These are phyloP conservation scores for Paulinella micropora DNA, from an alignment of 78 protist genomes.

Conservation along the genomic window DNA sequence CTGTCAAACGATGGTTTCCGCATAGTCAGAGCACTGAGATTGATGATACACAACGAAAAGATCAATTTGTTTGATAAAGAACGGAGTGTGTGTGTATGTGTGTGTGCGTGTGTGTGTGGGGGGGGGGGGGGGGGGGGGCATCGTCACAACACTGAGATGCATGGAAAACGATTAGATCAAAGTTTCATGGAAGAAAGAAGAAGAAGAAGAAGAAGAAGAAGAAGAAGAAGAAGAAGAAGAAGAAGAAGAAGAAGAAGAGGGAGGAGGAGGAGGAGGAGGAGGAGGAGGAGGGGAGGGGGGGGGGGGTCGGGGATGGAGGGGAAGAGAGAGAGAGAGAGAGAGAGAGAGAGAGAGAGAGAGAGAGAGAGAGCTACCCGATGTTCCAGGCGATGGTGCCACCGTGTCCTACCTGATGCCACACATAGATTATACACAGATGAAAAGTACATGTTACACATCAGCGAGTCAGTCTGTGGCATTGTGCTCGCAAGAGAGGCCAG, in stretches of 20 bases:
- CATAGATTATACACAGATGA: no score
- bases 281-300: not conserved
- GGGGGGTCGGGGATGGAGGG: not conserved
- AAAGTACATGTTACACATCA: no score
- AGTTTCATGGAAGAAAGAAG: not conserved
- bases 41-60: no score
- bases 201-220: not conserved
- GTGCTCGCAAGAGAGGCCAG: not conserved
- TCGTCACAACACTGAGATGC: not conserved
- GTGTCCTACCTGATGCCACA: no score
- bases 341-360: not conserved
- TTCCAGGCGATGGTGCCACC: no score
- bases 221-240: not conserved
- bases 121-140: not conserved
- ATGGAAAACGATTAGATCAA: not conserved
- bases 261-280: not conserved
- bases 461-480: no score
- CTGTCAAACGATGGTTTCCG: no score
- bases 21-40: no score
- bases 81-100: not conserved
- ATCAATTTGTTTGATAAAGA: no score
- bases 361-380: no score
- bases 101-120: not conserved
- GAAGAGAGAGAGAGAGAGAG: not conserved
- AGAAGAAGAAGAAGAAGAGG: not conserved